Evolutionary conservation across 257 asterid genomes (phyloP), one percentile per base, ranked within the genome.

Genomic region (Ilex aquifolium): DNA sequence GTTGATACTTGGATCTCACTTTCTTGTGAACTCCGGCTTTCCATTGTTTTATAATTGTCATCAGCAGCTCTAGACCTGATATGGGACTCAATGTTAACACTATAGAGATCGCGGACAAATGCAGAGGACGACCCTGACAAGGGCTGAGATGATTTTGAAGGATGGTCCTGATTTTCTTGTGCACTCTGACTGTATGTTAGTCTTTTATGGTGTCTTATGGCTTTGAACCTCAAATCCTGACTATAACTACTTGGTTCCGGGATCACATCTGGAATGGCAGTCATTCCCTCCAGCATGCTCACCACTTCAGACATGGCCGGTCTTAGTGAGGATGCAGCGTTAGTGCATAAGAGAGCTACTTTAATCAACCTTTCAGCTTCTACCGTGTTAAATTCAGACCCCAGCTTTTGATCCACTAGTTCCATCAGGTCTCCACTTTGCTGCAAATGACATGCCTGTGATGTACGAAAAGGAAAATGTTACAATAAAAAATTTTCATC

Each of bases 221-320:
- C 67, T 48, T 46, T 57, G 1, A 31, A 11, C 27, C 27, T 21
- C 27, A 21, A 21, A 21, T 21, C 27, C 27, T 21, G 27, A 21
- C 27, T 21, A 21, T 21, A 21, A 21, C 27, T 21, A 21, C 27
- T 21, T 32, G 60, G 10, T 21, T 62, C 76, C 2, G 79, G 66
- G 46, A 63, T 65, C 0, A 70, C 63, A 44, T 58, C 63, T 11
- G 29, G 21, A 36, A 79, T 32, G 9, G 72, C 72, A 32, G 57
- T 62, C 48, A 55, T 70, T 10, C 91, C 87, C 65, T 82, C 95
- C 1, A 86, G 84, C 71, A 84, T 76, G 80, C 89, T 78, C 15
- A 86, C 85, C 31, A 79, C 88, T 0, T 67, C 70, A 1, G 95
- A 82, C 91, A 86, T 86, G 9, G 32, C 75, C 27, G 95, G 95